Evolutionary conservation across 345 rosid species (phyloP).

Genomic region (Lumnitzera racemosa): DNA sequence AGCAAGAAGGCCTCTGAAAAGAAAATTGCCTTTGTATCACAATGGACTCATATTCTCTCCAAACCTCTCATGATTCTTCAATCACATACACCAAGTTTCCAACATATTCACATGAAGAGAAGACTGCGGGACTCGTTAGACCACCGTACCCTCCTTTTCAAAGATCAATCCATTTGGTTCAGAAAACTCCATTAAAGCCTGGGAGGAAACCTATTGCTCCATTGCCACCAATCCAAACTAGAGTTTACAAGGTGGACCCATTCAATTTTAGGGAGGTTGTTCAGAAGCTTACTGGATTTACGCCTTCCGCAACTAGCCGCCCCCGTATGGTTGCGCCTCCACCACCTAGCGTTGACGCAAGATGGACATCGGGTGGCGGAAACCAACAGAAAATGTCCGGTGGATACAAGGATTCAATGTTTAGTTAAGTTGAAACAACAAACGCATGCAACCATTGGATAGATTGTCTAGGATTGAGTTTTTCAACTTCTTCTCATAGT

Average conservation of each 20-base stretch:
- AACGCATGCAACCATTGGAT: background rate
- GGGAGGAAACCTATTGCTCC: slow-evolving; percentile 62
- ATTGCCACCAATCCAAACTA: slow-evolving; percentile 50
- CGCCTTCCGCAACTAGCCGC: slow-evolving; percentile 21
- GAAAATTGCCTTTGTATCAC: no score
- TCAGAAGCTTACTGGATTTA: slow-evolving; percentile 70
- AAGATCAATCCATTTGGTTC: slow-evolving; percentile 46
- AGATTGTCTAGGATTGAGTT: slow-evolving; percentile 26
- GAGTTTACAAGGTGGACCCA: slow-evolving; percentile 75
- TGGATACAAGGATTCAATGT: slow-evolving; percentile 21
- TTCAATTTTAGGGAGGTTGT: slow-evolving; percentile 73
- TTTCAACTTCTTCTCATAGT: slow-evolving; percentile 32
- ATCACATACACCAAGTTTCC: no score
- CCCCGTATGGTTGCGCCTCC: slow-evolving; percentile 40
- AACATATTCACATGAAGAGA: no score
- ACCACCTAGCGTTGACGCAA: slow-evolving; percentile 22
- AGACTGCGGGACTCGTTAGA: no score
- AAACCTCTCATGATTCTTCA: no score
- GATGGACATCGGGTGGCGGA: background rate
- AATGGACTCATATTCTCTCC: no score
- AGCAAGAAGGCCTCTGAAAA: no score
- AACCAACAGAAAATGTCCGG: slow-evolving; percentile 11
- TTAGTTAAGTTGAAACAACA: slow-evolving; percentile 12
- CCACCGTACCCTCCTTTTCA: slow-evolving; percentile 10
- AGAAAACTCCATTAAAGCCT: slow-evolving; percentile 45